Evolutionary conservation across 176 grass and related monocot species (phyloP), one percentile per base, ranked within the genome.

Genomic region (Aegilops tauschii): DNA sequence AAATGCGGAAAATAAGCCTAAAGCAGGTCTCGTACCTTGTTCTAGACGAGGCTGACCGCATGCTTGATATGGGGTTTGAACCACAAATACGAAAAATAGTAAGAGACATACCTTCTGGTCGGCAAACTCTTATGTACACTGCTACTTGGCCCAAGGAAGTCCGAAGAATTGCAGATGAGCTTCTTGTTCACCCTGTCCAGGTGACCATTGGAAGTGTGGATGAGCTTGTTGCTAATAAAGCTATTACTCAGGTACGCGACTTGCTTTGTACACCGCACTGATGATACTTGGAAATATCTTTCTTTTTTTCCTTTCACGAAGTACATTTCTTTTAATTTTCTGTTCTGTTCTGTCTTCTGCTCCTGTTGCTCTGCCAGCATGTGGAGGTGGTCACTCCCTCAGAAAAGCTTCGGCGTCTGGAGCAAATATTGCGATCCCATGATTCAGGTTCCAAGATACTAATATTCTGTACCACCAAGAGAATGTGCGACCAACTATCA

Each of bases 61-160:
- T 95, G 93, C 73, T 95, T 82, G 93, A 95, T 78, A 95, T 95
- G 93, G 93, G 93, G 4, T 95, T 95, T 83, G 97, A 99, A 73
- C 97, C 97, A 85, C 93, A 99, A 79, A 99, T 99, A 85, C 74
- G 92, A 37, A 99, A 92, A 85, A 99, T 99, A 81, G 92, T 99
- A 78, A 94, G 92, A 80, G 92, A 88, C 28, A 87, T 99, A 88
- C 94, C 97, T 80, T 82, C 83, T 76, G 61, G 80, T 82, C 89
- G 92, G 21, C 97, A 99, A 86, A 99, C 97, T n/a, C 93, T 99
- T 82, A 99, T 99, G 97, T 99, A 94, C 63, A 99, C 97, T 84
- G 97, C 97, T 84, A 96, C 97, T 31, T 99, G 97, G 97, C 97
- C 97, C 12, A 99, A 99, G 79, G 97, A 99, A 85, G 97, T 99